Base-by-base conservation (phyloP, 768 basidiomycete species). In the Strobilomyces echinocephalus region DNA sequence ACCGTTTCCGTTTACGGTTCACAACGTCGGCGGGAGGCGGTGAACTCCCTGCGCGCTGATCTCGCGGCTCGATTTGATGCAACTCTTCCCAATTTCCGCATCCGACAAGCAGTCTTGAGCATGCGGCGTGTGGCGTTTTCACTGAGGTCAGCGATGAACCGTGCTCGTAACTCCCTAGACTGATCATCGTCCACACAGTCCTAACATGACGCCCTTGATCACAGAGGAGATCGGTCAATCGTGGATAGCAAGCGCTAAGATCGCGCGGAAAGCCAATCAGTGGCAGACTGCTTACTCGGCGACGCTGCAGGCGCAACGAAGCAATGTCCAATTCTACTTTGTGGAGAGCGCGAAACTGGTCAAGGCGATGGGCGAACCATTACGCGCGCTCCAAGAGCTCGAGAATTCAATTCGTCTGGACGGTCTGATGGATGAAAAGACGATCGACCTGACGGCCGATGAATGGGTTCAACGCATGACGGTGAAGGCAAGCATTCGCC, bases 281-380 rank as follows among this genome's bases (percentile, higher is more conserved):
- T 86, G 83, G 77, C 95, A 97, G 72, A 97, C 95, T 0, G 93
- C 97, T 2, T 99, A 98, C 67, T 97, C 91, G 63, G 94, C 97
- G 7, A 83, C 89, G 58, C 78, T 99, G 0, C 97, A 99, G 70
- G 92, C 94, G 0, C 81, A 85, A 52, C 85, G 91, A 62, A 77
- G 75, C 57, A 77, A 82, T 20, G 79, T 84, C 1, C 79, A 79
- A 0, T 93, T 87, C 64, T 81, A 86, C 16, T 97, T 95, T 71
- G 77, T 97, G 46, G 90, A 98, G 66, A 92, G 86, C 63, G 90
- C 91, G 1, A 97, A 92, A 67, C 80, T 98, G 5, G 73, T 89
- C 54, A 85, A 86, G 58, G 83, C 83, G 4, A 82, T 77, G 36
- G 92, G 88, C 2, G 88, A 95, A 59, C 82, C 87, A 2, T 71